Base-by-base conservation (phyloP, 2,329 filamentous ascomycete genomes). In the Epicoccum sorghinum region DNA sequence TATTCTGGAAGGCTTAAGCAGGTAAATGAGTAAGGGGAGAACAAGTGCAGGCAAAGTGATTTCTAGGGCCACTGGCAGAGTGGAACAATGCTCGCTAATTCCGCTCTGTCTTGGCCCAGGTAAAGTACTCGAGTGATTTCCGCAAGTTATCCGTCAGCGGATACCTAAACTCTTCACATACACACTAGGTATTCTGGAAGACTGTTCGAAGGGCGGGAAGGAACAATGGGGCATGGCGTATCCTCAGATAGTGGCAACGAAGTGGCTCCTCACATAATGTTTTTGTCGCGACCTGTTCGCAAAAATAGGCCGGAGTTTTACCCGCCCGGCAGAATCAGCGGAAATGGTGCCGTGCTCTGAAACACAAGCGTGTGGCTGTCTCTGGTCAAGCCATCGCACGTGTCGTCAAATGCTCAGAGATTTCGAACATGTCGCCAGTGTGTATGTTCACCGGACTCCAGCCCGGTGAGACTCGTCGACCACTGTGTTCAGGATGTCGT, bases 391-490 rank as follows among this genome's bases (percentile, higher is more conserved):
- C 53, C 44, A 37, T 45, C 29, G 48, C 61, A 61, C 59, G 59
- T 61, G 62, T 52, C 56, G 55, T 49, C 37, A 47, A 45, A 36
- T 38, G 55, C 27, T 52, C 59, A 55, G 57, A 53, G 49, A 56
- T 58, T 57, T 60, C 42, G 41, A 57, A 47, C 47, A 12, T 32
- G 43, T 49, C 30, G 39, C 53, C 43, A 36, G 27, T 39, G 27
- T 39, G 42, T 55, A 40, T 52, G 50, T 49, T 55, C 39, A 50
- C 54, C 52, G 57, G 47, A 52, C 35, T 40, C 14, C 39, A 47
- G 47, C 42, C 57, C 57, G 47, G 38, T 51, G 52, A 44, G 36
- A 49, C 45, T 55, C 22, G 29, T 56, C 43, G 30, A 37, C 43
- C 43, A 44, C 14, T 14, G 43, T 24, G 33, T 30, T 44, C 38